Evolutionary conservation across 2,329 filamentous ascomycete genomes (phyloP).

Genomic region (Geoglossum cookeanum): DNA sequence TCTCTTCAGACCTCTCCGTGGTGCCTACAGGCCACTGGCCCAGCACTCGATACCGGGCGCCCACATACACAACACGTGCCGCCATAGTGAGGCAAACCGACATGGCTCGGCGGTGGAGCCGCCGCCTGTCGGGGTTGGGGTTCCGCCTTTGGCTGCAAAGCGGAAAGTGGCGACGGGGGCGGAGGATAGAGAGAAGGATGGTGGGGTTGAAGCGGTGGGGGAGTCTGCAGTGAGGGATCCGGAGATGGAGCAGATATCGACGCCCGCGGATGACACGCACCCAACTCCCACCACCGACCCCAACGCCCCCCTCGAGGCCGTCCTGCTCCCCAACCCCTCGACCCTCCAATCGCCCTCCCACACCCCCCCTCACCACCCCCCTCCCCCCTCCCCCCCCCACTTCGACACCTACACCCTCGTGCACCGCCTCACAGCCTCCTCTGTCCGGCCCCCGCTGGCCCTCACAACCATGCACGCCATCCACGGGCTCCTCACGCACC

Average conservation of each 20-base stretch:
- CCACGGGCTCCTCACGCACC: constrained; percentile 53
- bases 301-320: constrained; percentile 5
- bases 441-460: constrained; percentile 56
- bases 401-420: constrained; percentile 91
- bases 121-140: constrained; percentile 15
- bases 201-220: background rate
- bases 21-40: constrained; percentile 25
- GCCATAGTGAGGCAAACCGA: constrained; percentile 30
- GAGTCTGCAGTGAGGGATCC: background rate
- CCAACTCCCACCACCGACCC: background rate
- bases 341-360: constrained; percentile 18
- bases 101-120: constrained; percentile 45
- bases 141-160: constrained; percentile 8
- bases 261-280: too few species aligned
- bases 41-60: constrained; percentile 23
- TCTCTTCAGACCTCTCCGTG: constrained; percentile 37
- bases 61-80: constrained; percentile 13
- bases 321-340: constrained; percentile 17
- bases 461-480: constrained; percentile 87
- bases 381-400: constrained; percentile 72
- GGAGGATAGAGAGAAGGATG: constrained; percentile 20
- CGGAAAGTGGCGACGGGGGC: constrained; percentile 7
- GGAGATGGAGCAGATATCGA: background rate
- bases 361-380: constrained; percentile 44
- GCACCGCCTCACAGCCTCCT: constrained; percentile 50